These are phyloP conservation scores for Taphrina wiesneri DNA, from an alignment of 1,139 yeast species.

Conservation along the genomic window DNA sequence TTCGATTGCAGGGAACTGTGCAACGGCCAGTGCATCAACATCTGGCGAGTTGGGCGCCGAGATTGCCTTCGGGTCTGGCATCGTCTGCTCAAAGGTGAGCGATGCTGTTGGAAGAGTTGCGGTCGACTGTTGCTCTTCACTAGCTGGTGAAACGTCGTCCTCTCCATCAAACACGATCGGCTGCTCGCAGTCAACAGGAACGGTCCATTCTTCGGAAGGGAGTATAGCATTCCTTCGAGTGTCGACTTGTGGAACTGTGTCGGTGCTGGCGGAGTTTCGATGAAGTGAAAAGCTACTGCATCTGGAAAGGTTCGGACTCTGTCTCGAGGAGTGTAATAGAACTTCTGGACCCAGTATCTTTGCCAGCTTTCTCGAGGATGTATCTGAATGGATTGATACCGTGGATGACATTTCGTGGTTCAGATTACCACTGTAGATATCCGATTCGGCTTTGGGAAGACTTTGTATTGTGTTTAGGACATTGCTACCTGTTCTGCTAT, in stretches of 20 bases:
- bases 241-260: neutral
- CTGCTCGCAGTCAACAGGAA: neutral
- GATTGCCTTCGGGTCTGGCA: neutral
- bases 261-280: neutral
- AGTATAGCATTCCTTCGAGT: neutral
- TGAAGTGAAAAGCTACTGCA: neutral
- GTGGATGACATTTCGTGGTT: neutral
- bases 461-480: neutral
- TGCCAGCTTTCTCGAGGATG: neutral
- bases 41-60: neutral
- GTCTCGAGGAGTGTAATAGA: neutral
- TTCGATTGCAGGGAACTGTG: neutral
- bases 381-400: neutral
- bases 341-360: constrained; percentile 4
- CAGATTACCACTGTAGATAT: neutral
- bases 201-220: neutral
- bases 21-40: constrained; percentile 2
- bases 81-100: neutral
- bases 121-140: neutral
- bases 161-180: neutral
- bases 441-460: neutral
- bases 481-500: neutral
- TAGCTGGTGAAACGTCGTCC: neutral
- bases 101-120: neutral
- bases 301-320: neutral